Evolutionary conservation across 495 filamentous ascomycete genomes (phyloP).

Genomic region (Clavariopsis aquatica): DNA sequence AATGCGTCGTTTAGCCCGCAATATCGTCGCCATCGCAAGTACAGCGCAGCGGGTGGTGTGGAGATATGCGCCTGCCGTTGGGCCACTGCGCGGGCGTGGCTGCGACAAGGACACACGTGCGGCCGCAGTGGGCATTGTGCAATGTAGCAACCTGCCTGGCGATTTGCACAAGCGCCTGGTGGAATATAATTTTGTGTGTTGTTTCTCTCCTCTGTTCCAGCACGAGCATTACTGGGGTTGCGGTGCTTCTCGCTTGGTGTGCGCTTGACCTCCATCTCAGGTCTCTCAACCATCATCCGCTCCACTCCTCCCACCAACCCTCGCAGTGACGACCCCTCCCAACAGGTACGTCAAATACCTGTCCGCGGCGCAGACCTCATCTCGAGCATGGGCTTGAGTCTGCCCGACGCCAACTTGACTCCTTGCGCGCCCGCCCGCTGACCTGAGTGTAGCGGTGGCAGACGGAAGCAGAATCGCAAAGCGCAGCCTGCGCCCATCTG

Average conservation of each 20-base stretch:
- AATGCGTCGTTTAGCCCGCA: conserved; percentile 35
- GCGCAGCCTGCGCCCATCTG: conserved; percentile 25
- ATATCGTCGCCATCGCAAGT: conserved; percentile 16
- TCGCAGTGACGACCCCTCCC: neutral
- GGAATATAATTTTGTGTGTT: neutral
- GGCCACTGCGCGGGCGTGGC: too few species aligned
- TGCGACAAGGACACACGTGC: too few species aligned
- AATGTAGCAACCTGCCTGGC: neutral
- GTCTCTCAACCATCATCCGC: neutral
- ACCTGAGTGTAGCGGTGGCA: conserved; percentile 31
- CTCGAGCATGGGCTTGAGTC: neutral
- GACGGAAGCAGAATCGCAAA: conserved; percentile 33
- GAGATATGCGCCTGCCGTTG: neutral
- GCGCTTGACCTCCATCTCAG: neutral
- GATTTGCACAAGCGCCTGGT: neutral
- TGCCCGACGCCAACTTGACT: neutral
- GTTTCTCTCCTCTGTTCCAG: neutral
- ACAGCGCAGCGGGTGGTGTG: neutral
- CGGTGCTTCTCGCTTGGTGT: neutral
- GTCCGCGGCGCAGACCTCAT: neutral
- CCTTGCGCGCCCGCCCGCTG: conserved; percentile 18
- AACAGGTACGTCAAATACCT: neutral
- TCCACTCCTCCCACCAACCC: neutral
- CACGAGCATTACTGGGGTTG: neutral
- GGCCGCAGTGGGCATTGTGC: too few species aligned